Evolutionary conservation across 805 yeast species (phyloP), one percentile per base, ranked within the genome.

Genomic region (Alloascoidea hylecoeti): DNA sequence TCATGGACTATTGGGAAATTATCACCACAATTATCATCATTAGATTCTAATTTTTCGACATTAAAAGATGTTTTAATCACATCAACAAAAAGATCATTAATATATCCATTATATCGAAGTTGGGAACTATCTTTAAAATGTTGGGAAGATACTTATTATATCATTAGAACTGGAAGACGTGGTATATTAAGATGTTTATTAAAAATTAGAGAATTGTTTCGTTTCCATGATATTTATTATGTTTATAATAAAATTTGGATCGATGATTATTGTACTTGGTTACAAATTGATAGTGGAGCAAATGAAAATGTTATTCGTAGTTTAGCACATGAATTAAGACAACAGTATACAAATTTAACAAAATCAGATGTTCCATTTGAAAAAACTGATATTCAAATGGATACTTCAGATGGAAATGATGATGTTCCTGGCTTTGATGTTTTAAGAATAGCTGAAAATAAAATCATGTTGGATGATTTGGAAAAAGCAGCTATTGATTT

Each of bases 1-100:
- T 84, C 94, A 0, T 92, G 98, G 98, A 77, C 89, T 0, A 69
- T 92, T 3, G 98, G 98, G 1, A 86, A 80, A 46, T 48, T 92
- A 16, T 61, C 76, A 0, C 95, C 97, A 1, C 92, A 84, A 48
- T 56, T 89, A 30, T 54, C 86, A 4, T 75, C 67, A 45, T 58
- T 92, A 19, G 97, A 86, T 52, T 44, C 47, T n/a, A 34, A 40
- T 19, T 56, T 58, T 27, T 34, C 50, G 2, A 49, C 70, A 18
- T 62, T 89, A 28, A 62, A 60, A 37, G 72, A 76, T 0, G 50
- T 77, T 0, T 63, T 80, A 4, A 50, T 77, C 1, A 74, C 89
- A 0, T 66, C 80, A 48, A 60, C 78, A 0, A 63, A 94, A 49
- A 64, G 96, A 37, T 72, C 95, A 0, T 59, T 92, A 16, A 66